Evolutionary conservation across 495 filamentous ascomycete species (phyloP), one percentile per base, ranked within the genome.

Genomic region (Bacidia gigantensis): DNA sequence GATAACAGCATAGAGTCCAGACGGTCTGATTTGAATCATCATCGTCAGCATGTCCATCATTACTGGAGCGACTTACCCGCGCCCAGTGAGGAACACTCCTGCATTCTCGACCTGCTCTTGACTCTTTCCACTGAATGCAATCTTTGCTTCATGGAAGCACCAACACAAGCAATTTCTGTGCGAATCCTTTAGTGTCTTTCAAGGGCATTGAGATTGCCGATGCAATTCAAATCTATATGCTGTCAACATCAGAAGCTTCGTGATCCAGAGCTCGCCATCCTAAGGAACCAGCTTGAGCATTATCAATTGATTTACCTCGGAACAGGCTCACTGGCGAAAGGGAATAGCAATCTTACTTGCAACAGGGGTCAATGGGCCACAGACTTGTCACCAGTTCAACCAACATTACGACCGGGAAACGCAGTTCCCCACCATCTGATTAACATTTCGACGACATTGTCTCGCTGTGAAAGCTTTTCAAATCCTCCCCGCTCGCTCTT

Each of bases 291-390:
- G 92, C 90, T 66, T 98, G 90, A 3, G 76, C 87, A 53, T 92
- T 92, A 62, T 95, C 88, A 25, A 95, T 64, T 14, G 75, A 68
- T 41, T 74, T 83, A 39, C 90, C 90, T 58, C 94, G 94, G 1
- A 98, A 74, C 18, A 74, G 64, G 21, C 70, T 74, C 55, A 86
- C 78, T n/a, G 73, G 72, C 65, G 92, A 98, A 48, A 90, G 82
- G 10, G 87, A 89, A 11, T 88, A 87, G 67, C 76, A 84, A 17
- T 83, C 83, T 54, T 82, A 76, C 42, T 72, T 78, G 75, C 90
- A 98, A 73, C 95, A 96, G 73, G 90, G 96, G 68, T 90, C 96
- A 38, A n/a, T n/a, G n/a, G n/a, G n/a, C n/a, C n/a, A n/a, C n/a
- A n/a, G n/a, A n/a, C n/a, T n/a, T n/a, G n/a, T n/a, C n/a, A n/a